A percentile compares a stretch with the other conserved stretches of the same genome.
These are phyloP conservation scores for Trebouxia sp. DNA, from an alignment of 139 green algal species.

Conservation along the genomic window DNA sequence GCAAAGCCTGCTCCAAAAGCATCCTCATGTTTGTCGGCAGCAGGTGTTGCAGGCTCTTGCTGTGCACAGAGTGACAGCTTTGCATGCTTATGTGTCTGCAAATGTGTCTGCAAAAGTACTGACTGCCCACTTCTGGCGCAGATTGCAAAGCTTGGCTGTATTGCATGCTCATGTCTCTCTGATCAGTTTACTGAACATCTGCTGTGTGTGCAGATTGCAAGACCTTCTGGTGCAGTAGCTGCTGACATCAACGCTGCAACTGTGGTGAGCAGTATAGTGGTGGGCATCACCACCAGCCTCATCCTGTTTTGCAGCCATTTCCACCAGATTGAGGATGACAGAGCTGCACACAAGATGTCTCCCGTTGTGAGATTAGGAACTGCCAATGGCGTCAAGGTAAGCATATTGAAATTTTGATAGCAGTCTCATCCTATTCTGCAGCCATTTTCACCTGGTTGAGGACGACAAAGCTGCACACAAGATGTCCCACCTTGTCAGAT, in stretches of 20 bases:
- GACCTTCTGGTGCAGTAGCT: neutral
- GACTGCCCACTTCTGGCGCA: no score
- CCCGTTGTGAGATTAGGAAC: conserved; percentile 84
- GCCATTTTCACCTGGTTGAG: conserved; percentile 93
- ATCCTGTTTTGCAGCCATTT: conserved; percentile 97
- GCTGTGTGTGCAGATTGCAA: conserved; percentile 4
- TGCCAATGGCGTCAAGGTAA: conserved; percentile 15
- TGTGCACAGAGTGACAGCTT: no score
- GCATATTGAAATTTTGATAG: neutral
- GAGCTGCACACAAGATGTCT: conserved; percentile 78
- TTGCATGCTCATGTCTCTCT: no score
- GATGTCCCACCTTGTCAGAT: conserved; percentile 81
- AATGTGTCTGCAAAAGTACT: no score
- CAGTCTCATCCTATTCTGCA: conserved; percentile 88
- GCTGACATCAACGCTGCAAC: conserved; percentile 30
- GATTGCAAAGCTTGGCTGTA: no score
- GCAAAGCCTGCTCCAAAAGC: no score
- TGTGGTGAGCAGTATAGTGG: conserved; percentile 52
- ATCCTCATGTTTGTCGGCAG: no score
- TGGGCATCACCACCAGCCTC: conserved; percentile 85
- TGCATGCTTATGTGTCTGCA: no score
- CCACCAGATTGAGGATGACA: conserved; percentile 88
- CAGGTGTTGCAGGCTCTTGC: no score
- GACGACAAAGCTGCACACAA: conserved; percentile 81
- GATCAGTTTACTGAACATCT: no score